Base-by-base conservation (phyloP, 768 basidiomycete genomes). In the Amanita pseudoporphyria region DNA sequence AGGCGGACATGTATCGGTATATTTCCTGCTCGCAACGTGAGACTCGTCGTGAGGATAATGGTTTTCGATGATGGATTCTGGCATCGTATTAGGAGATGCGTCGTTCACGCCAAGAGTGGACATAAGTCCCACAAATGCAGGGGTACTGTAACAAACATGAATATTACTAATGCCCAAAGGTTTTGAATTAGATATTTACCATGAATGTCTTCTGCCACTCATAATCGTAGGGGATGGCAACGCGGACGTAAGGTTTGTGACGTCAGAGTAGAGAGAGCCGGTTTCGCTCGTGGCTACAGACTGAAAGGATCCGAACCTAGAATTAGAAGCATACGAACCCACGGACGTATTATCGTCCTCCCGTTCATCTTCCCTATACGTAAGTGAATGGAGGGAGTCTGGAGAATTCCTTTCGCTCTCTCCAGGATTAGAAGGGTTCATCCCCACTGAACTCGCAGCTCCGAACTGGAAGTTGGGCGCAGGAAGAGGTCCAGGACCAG, bases 401-500 rank as follows among this genome's bases (percentile, higher is more conserved):
- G 81, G 78, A 7, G 81, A 80, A 42, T 71, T 72, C 43, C 71
- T 68, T 44, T 82, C 80, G 49, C 73, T 72, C 50, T 71, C 73
- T 5, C 65, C 65, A 3, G 77, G 74, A 42, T 68, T 67, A 10
- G 74, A 71, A 13, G 79, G 78, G 14, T 69, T 61, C 55, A 74
- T 69, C 2, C 76, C 69, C 0, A 73, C 73, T 6, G 45, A 45
- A 44, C 68, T 76, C 24, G 81, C 76, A 9, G 73, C 71, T 51
- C 81, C 81, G 54, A 84, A 84, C 40, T 78, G 78, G 67, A 79
- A 83, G 49, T 73, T 74, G 35, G 79, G 79, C 4, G 71, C 70
- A 1, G 81, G 81, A 14, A 83, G 67, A 4, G 81, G 81, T 2
- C 81, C 81, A 7, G 79, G 65, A 53, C 78, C 62, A 51, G 69